These are phyloP conservation scores for Populus hybrid DNA, from an alignment of 441 rosid species.

Conservation along the genomic window DNA sequence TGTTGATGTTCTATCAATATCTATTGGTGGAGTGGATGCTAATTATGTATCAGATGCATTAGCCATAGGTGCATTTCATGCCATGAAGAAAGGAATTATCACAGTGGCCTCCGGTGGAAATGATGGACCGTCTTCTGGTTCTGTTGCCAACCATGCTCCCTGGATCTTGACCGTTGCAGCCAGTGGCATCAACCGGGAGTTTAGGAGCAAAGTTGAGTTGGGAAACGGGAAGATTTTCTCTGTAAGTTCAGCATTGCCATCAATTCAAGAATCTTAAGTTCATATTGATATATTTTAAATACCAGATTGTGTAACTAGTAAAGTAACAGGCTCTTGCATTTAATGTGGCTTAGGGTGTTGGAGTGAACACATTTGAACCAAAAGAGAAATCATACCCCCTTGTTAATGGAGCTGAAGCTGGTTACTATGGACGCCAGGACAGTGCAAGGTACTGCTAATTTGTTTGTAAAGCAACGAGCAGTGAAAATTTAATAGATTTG, in stretches of 20 bases:
- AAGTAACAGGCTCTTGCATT: neutral
- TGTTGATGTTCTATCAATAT: conserved; percentile 74
- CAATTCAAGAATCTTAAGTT: neutral
- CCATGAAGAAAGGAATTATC: conserved; percentile 70
- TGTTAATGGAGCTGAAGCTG: conserved; percentile 65
- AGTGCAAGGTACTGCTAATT: conserved; percentile 36
- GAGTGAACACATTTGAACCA: conserved; percentile 54
- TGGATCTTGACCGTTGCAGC: conserved; percentile 71
- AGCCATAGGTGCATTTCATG: conserved; percentile 76
- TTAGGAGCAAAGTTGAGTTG: conserved; percentile 51
- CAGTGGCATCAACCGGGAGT: conserved; percentile 57
- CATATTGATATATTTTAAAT: neutral
- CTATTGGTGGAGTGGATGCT: conserved; percentile 50
- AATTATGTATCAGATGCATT: conserved; percentile 47
- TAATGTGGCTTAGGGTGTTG: conserved; percentile 51
- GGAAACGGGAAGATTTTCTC: conserved; percentile 52
- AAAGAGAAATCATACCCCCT: conserved; percentile 56
- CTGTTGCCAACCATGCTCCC: conserved; percentile 64
- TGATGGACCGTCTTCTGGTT: conserved; percentile 53
- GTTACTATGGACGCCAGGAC: conserved; percentile 30
- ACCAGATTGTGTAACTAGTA: neutral
- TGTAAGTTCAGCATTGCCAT: conserved; percentile 31
- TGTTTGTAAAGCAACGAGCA: neutral
- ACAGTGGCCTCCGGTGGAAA: conserved; percentile 74
- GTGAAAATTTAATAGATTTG: neutral